Percentiles rank a stretch among this genome's conserved stretches.
Evolutionary conservation across 2,329 filamentous ascomycete species (phyloP).

Genomic region (Hypoxylon sp.): DNA sequence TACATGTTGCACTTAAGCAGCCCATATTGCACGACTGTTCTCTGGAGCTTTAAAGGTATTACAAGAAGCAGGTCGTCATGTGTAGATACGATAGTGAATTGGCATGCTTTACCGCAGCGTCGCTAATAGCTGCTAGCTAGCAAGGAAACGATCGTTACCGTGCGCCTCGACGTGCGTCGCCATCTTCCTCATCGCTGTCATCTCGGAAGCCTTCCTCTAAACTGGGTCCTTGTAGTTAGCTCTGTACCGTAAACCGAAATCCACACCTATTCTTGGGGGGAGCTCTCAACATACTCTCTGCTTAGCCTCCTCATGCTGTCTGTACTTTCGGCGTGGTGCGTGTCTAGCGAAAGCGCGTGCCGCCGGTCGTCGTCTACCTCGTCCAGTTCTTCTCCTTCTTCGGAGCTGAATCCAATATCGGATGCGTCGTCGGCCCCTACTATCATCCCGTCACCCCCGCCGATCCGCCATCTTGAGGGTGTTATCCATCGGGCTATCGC

Average conservation of each 20-base stretch:
- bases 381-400: conserved; percentile 75
- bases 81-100: background rate
- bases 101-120: background rate
- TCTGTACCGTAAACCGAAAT: background rate
- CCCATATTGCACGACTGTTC: background rate
- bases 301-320: conserved; percentile 71
- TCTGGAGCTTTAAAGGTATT: background rate
- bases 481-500: conserved; percentile 51
- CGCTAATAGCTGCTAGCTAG: background rate
- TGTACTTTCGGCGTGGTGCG: conserved; percentile 46
- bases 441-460: conserved; percentile 51
- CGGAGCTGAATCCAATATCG: conserved; percentile 65
- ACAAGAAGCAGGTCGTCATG: background rate
- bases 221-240: conserved; percentile 45
- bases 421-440: conserved; percentile 50
- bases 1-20: background rate
- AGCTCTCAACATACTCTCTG: conserved; percentile 65
- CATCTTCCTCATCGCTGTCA: conserved; percentile 70
- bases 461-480: conserved; percentile 58
- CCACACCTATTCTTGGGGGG: background rate
- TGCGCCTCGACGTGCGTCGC: conserved; percentile 30
- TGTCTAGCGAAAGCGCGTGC: conserved; percentile 51
- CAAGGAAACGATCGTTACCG: conserved; percentile 18
- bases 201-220: conserved; percentile 79
- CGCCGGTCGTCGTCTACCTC: conserved; percentile 62